Base-by-base conservation (phyloP, 805 yeast genomes). In the Pichia nanzhaoensis region DNA sequence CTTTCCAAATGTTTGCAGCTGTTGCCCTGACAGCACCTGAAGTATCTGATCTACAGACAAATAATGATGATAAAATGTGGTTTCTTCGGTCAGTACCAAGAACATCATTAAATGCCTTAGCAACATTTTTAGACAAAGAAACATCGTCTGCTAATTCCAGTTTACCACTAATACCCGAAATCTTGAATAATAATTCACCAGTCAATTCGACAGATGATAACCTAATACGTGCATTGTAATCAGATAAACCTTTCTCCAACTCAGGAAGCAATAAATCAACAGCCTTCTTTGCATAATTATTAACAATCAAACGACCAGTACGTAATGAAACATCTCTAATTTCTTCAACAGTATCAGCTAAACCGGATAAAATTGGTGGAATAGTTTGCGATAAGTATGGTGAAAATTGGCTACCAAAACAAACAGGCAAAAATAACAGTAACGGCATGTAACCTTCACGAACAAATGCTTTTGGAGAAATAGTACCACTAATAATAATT, bases 1-100 rank as follows among this genome's bases (percentile, higher is more conserved):
- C 88, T 67, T 90, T 90, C 99, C 99, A 93, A 39, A 93, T 88
- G 56, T 93, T 96, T 48, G 87, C 78, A 12, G 98, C 82, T 21
- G 95, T 85, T 52, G 80, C 80, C 56, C 99, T 81, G 22, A 93
- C 99, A 53, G 81, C 73, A 54, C 87, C 87, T 33, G 93, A 77
- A 34, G 81, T 77, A 69, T 93, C 99, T 13, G 95, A 86, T 64
- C 99, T 89, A 64, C 97, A 90, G 30, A 93, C 80, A 64, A 89
- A 93, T 54, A 93, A 70, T n/a, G 90, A 72, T 1, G 97, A 77
- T 55, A 93, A 70, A 34, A 93, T 75, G 47, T 88, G 78, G 61
- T 89, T 95, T 59, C 97, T 83, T 60, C 96, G 85, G 5, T 84
- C 95, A 53, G 73, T 72, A 47, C 99, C 99, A 57, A 93, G 78